Conservation (phyloP, 2,329 filamentous ascomycete species). For the Nigrospora sphaerica region DNA sequence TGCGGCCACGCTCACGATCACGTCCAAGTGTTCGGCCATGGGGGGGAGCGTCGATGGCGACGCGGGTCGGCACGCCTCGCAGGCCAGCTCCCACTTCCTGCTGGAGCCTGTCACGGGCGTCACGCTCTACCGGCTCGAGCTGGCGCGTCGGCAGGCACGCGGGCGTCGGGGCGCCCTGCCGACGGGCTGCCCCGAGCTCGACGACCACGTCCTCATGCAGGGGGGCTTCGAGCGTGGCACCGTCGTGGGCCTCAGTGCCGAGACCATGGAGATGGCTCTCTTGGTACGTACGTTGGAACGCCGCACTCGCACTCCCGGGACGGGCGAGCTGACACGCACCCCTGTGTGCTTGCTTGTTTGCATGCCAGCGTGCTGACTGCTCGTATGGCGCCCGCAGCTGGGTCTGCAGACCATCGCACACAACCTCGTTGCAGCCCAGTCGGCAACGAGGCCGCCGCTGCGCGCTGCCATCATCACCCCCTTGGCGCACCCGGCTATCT, state of each 20-base stretch:
- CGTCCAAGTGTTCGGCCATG: neutral
- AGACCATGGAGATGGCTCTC: slow-evolving; percentile 41
- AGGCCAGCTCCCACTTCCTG: slow-evolving; percentile 38
- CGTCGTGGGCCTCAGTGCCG: slow-evolving; percentile 47
- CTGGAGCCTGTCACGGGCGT: slow-evolving; percentile 37
- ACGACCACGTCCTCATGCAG: slow-evolving; percentile 35
- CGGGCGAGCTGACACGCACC: too few species aligned
- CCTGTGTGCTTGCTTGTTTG: too few species aligned
- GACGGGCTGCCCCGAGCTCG: slow-evolving; percentile 41
- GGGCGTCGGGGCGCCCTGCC: slow-evolving; percentile 20
- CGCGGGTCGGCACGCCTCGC: slow-evolving; percentile 16
- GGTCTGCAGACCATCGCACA: slow-evolving; percentile 40
- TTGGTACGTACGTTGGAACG: slow-evolving; percentile 26
- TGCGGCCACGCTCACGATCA: too few species aligned
- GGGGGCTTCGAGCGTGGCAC: slow-evolving; percentile 41
- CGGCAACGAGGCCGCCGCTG: neutral
- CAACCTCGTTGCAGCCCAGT: slow-evolving; percentile 22
- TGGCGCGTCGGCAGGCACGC: slow-evolving; percentile 23
- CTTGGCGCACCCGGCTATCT: slow-evolving; percentile 30
- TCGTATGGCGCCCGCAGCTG: slow-evolving; percentile 17
- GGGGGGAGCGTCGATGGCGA: neutral
- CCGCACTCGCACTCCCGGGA: too few species aligned
- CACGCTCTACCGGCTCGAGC: slow-evolving; percentile 31
- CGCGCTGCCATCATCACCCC: slow-evolving; percentile 41
- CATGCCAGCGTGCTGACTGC: neutral